These are phyloP conservation scores for Astrephomene gubernaculifera DNA, from an alignment of 139 green algal species.

Conservation along the genomic window DNA sequence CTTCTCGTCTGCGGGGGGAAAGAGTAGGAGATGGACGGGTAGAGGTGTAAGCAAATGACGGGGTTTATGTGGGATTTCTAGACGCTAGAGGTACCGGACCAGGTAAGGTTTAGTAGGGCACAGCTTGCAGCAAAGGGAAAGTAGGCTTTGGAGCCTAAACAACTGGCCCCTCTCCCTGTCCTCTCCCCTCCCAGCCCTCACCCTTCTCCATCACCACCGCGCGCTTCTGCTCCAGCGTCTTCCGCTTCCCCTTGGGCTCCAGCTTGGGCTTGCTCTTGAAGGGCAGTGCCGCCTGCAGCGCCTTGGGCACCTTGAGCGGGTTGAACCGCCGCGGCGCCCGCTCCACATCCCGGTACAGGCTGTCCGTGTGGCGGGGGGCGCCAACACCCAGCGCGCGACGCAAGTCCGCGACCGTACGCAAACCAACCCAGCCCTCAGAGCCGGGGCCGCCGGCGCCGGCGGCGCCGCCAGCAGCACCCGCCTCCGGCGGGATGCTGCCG, in stretches of 20 bases:
- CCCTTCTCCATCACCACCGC: conserved; percentile 82
- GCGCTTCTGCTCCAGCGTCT: conserved; percentile 88
- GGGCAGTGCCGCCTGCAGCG: conserved; percentile 88
- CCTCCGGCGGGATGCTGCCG: conserved; percentile 1
- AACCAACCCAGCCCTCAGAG: conserved; percentile 56
- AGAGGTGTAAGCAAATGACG: no score
- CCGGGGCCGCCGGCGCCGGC: background rate
- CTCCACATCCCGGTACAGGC: conserved; percentile 90
- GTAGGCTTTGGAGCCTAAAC: no score
- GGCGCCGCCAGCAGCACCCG: background rate
- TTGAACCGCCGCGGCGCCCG: conserved; percentile 90
- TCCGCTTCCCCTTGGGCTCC: conserved; percentile 71
- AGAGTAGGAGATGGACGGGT: no score
- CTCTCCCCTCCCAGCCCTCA: background rate
- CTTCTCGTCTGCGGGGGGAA: conserved; percentile 51
- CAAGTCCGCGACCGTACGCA: conserved; percentile 92
- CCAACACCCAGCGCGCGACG: conserved; percentile 79
- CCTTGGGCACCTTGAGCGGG: conserved; percentile 85
- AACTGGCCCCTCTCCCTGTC: no score
- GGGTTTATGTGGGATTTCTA: no score
- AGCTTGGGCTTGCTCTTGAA: conserved; percentile 97
- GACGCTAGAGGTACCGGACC: no score
- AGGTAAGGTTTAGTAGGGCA: no score
- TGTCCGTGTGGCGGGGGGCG: conserved; percentile 88
- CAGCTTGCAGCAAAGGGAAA: no score